Conservation (phyloP, 768 basidiomycete species). For the Leucocoprinus leucothites region DNA sequence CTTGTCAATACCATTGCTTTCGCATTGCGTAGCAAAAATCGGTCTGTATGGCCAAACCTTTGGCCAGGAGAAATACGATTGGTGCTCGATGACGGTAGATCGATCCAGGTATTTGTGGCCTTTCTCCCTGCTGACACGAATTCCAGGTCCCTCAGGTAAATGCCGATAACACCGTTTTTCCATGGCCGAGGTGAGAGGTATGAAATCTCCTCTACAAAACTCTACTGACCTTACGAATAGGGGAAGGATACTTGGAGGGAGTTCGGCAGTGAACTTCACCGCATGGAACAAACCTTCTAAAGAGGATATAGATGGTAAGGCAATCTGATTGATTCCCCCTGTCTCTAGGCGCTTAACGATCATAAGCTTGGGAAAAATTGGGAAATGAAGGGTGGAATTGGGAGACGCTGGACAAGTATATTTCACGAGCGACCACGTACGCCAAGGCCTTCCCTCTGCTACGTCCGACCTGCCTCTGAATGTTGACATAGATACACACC, state of each 20-base stretch:
- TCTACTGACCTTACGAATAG: not conserved
- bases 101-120: not conserved
- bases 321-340: not conserved
- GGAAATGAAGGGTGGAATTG: slow-evolving; percentile 58
- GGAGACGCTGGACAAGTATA: slow-evolving; percentile 37
- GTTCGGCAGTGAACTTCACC: slow-evolving; percentile 41
- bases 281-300: slow-evolving; percentile 29
- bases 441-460: slow-evolving; percentile 1
- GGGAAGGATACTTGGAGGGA: slow-evolving; percentile 30
- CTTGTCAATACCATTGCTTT: not conserved
- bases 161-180: slow-evolving; percentile 21
- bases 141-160: slow-evolving; percentile 18
- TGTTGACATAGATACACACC: too few relatives aligned
- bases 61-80: slow-evolving; percentile 35
- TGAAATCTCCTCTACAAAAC: not conserved
- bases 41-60: not conserved
- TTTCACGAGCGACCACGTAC: slow-evolving; percentile 34
- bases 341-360: not conserved
- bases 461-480: too few relatives aligned
- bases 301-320: slow-evolving; percentile 20
- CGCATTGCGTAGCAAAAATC: not conserved
- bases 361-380: slow-evolving; percentile 35
- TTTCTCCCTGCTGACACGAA: not conserved
- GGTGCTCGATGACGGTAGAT: slow-evolving; percentile 27
- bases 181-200: slow-evolving; percentile 25